Conservation (phyloP, 306 rosid species). For the Calophaca sinica region DNA sequence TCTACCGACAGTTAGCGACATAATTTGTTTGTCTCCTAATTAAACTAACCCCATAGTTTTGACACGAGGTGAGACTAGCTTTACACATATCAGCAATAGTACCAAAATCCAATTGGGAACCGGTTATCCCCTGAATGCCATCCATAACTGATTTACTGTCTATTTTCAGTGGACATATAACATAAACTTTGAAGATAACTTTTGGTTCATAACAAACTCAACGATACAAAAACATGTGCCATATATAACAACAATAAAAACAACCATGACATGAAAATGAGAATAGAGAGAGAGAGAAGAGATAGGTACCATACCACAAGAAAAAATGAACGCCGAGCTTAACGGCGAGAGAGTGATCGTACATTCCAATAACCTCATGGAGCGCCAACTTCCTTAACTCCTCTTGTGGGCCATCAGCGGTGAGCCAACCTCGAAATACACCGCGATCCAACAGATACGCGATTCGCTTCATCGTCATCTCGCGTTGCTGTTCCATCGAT, state of each 20-base stretch:
- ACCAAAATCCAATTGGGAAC: no score
- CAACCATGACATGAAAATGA: neutral
- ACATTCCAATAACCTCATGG: constrained; percentile 65
- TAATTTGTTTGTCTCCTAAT: no score
- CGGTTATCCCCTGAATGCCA: no score
- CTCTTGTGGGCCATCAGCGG: constrained; percentile 54
- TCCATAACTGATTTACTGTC: no score
- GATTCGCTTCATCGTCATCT: constrained; percentile 82
- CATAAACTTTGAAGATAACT: neutral
- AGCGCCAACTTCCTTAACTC: constrained; percentile 72
- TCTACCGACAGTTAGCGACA: constrained; percentile 1
- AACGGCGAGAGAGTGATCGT: constrained; percentile 79
- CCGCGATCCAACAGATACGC: constrained; percentile 66
- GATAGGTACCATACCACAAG: constrained; percentile 60
- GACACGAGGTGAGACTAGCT: no score
- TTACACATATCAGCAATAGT: no score
- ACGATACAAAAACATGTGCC: neutral
- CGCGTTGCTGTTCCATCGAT: constrained; percentile 84
- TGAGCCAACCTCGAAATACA: constrained; percentile 77
- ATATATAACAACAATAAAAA: neutral
- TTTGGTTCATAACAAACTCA: neutral
- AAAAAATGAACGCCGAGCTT: constrained; percentile 86
- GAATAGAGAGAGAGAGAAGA: no score
- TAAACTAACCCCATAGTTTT: no score
- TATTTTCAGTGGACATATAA: neutral